A percentile compares a stretch with the other conserved stretches of the same genome.
phyloP scores from a whole-genome alignment of 2,329 filamentous ascomycete genomes.

The Arthrobotrys megalospora region DNA sequence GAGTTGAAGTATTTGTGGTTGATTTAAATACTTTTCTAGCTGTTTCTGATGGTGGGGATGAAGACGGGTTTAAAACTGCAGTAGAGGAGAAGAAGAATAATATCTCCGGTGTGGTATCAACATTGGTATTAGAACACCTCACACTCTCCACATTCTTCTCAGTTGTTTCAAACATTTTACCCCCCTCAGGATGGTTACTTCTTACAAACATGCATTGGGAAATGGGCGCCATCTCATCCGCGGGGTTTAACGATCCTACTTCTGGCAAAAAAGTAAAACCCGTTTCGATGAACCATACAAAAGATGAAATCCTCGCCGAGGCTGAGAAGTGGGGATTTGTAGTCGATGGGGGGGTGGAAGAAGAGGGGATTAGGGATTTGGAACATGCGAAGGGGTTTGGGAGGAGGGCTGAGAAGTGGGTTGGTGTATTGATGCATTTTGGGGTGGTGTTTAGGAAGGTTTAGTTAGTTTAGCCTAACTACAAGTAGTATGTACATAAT shows the following conservation, averaged over 20 bases:
- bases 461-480: not conserved
- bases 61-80: conserved; percentile 7
- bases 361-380: conserved; percentile 70
- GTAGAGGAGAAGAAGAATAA: conserved; percentile 61
- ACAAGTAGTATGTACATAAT: not conserved
- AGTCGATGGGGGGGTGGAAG: conserved; percentile 68
- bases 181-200: conserved; percentile 71
- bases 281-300: conserved; percentile 73
- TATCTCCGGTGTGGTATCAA: conserved; percentile 72
- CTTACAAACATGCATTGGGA: conserved; percentile 80
- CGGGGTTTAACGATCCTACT: conserved; percentile 73
- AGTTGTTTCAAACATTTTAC: conserved; percentile 69
- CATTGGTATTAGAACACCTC: conserved; percentile 77
- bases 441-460: conserved; percentile 67
- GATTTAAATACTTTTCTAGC: conserved; percentile 23
- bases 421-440: conserved; percentile 73
- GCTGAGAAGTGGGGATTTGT: conserved; percentile 70
- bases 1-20: conserved; percentile 15
- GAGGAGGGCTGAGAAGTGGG: conserved; percentile 76
- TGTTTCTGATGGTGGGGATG: not conserved
- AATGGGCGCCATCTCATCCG: conserved; percentile 73
- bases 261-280: conserved; percentile 74
- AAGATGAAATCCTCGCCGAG: conserved; percentile 71
- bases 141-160: conserved; percentile 71
- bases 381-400: conserved; percentile 75